Evolutionary conservation across 106 monocot species (phyloP).

Genomic region (Dendrobium nobile): DNA sequence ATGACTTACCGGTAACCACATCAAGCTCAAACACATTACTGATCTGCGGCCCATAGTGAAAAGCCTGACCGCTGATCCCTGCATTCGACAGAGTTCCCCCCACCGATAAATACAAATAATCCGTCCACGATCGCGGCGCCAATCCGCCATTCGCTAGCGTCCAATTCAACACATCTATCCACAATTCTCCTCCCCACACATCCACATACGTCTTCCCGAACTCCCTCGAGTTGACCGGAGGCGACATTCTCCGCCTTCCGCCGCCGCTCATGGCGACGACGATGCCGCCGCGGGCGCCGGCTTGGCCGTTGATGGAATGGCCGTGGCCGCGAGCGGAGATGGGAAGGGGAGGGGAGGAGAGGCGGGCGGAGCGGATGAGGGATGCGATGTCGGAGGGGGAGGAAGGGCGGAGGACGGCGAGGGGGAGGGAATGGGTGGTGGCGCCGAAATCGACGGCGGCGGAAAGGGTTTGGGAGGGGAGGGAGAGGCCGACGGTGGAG

Average conservation of each 20-base stretch:
- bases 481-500: constrained; percentile 42
- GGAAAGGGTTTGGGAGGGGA: constrained; percentile 27
- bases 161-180: constrained; percentile 66
- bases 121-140: constrained; percentile 88
- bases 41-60: constrained; percentile 82
- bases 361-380: constrained; percentile 32
- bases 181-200: constrained; percentile 77
- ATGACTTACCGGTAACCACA: constrained; percentile 57
- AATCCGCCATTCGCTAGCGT: constrained; percentile 58
- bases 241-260: not conserved
- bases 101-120: constrained; percentile 71
- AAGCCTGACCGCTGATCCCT: constrained; percentile 88
- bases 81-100: constrained; percentile 85
- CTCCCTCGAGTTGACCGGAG: constrained; percentile 16
- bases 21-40: constrained; percentile 75
- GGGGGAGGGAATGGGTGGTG: constrained; percentile 19
- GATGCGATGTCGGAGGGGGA: constrained; percentile 34
- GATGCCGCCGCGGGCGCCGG: constrained; percentile 47
- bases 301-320: constrained; percentile 80
- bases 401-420: constrained; percentile 55
- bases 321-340: constrained; percentile 87
- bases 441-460: constrained; percentile 55
- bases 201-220: constrained; percentile 47
- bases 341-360: constrained; percentile 24
- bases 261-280: constrained; percentile 56